These are phyloP conservation scores for Trametes cubensis DNA, from an alignment of 768 basidiomycete genomes.

Conservation along the genomic window DNA sequence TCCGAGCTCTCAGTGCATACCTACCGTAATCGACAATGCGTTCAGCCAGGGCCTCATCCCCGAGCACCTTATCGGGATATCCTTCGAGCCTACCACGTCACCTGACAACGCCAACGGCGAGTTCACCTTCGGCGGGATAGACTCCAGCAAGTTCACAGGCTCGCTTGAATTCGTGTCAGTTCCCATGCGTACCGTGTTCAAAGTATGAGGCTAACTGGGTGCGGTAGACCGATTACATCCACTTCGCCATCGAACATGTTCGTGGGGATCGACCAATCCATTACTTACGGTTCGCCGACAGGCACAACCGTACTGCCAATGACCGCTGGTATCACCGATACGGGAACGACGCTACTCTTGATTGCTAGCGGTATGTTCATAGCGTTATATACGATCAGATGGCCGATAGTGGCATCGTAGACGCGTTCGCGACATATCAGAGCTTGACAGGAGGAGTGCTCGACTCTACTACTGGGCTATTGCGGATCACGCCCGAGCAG, in stretches of 20 bases:
- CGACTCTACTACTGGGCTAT: constrained; percentile 23
- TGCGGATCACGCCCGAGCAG: constrained; percentile 26
- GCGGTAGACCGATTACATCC: constrained; percentile 26
- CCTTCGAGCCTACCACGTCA: constrained; percentile 31
- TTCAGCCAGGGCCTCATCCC: constrained; percentile 34
- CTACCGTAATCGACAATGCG: constrained; percentile 42
- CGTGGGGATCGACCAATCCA: constrained; percentile 32
- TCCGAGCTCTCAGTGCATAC: constrained; percentile 23
- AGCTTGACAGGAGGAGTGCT: constrained; percentile 23
- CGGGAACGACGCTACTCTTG: constrained; percentile 51
- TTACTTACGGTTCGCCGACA: constrained; percentile 25
- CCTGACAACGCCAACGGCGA: constrained; percentile 23
- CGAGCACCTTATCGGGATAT: constrained; percentile 37
- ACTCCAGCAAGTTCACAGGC: constrained; percentile 33
- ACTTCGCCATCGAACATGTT: constrained; percentile 25
- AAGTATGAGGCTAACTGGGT: not conserved
- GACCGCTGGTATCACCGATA: constrained; percentile 49
- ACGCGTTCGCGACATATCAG: constrained; percentile 32
- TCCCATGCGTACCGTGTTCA: not conserved
- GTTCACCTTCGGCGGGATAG: constrained; percentile 29
- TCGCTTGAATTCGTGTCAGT: constrained; percentile 32
- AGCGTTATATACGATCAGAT: no score
- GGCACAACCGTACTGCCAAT: constrained; percentile 35
- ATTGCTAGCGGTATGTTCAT: constrained; percentile 41
- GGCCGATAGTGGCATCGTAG: not conserved